Evolutionary conservation across 75 land plant genomes (phyloP).

Genomic region (Sequoia sempervirens): DNA sequence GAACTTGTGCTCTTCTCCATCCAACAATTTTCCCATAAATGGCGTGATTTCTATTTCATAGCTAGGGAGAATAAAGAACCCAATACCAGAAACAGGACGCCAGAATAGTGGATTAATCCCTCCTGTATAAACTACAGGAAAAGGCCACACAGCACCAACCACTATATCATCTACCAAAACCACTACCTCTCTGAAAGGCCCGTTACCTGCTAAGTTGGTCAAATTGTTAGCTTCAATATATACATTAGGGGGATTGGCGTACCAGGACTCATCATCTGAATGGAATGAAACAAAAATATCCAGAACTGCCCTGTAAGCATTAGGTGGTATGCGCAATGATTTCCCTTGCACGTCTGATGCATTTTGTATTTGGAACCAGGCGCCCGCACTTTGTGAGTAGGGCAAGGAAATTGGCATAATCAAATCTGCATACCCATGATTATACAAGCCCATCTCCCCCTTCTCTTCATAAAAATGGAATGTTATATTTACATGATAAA

Average conservation of each 20-base stretch:
- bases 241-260: slow-evolving; percentile 47
- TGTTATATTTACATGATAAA: slow-evolving; percentile 24
- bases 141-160: slow-evolving; percentile 45
- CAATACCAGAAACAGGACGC: slow-evolving; percentile 49
- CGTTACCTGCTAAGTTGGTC: slow-evolving; percentile 37
- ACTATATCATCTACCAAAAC: slow-evolving; percentile 33
- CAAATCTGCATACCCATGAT: slow-evolving; percentile 12
- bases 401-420: slow-evolving; percentile 30
- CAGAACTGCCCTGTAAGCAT: slow-evolving; percentile 38
- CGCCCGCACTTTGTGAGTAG: slow-evolving; percentile 13
- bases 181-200: slow-evolving; percentile 49
- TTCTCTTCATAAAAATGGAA: slow-evolving; percentile 16
- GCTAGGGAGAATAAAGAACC: slow-evolving; percentile 45
- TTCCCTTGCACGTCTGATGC: not conserved
- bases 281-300: slow-evolving; percentile 54
- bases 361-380: slow-evolving; percentile 30
- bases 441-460: not conserved
- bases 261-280: slow-evolving; percentile 54
- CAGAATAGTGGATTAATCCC: slow-evolving; percentile 47
- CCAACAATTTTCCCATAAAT: slow-evolving; percentile 34
- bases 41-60: slow-evolving; percentile 56
- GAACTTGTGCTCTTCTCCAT: slow-evolving; percentile 25
- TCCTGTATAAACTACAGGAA: slow-evolving; percentile 53
- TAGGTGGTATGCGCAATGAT: slow-evolving; percentile 21
- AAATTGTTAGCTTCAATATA: slow-evolving; percentile 37